These are phyloP conservation scores for Amphicarpaea edgeworthii DNA, from an alignment of 306 rosid genomes.

Conservation along the genomic window DNA sequence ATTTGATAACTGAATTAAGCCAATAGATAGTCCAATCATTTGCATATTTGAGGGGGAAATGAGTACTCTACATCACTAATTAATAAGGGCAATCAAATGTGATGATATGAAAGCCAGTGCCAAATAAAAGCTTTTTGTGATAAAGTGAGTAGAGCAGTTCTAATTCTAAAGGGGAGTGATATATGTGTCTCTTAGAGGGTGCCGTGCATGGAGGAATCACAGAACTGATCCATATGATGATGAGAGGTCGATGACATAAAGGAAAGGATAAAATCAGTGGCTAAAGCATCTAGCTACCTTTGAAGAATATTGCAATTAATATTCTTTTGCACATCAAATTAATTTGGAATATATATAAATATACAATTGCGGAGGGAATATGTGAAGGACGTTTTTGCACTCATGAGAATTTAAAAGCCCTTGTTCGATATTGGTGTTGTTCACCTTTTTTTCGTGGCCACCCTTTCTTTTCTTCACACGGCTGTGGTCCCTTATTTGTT, in stretches of 20 bases:
- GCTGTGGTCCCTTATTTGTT: slow-evolving; percentile 57
- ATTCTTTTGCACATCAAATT: slow-evolving; percentile 33
- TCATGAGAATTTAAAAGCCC: slow-evolving; percentile 45
- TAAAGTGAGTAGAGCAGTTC: slow-evolving; percentile 21
- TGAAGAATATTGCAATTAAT: slow-evolving; percentile 45
- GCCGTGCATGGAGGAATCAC: slow-evolving; percentile 5
- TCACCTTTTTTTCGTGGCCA: not conserved
- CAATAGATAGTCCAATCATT: not conserved
- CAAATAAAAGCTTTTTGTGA: slow-evolving; percentile 43
- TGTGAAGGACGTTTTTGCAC: slow-evolving; percentile 42
- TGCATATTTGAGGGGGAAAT: not conserved
- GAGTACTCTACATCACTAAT: no score
- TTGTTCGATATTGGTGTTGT: slow-evolving; percentile 37
- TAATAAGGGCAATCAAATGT: not conserved
- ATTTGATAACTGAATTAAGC: no score
- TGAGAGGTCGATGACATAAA: slow-evolving; percentile 34
- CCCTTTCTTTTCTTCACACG: slow-evolving; percentile 45
- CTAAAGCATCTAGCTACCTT: slow-evolving; percentile 48
- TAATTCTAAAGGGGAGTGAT: slow-evolving; percentile 20
- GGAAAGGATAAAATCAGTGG: slow-evolving; percentile 32
- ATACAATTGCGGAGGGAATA: slow-evolving; percentile 40
- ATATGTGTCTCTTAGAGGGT: slow-evolving; percentile 6
- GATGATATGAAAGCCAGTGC: slow-evolving; percentile 7
- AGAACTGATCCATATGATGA: slow-evolving; percentile 37
- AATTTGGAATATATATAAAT: slow-evolving; percentile 40